phyloP scores from a whole-genome alignment of 805 yeast genomes.

The Candida suzukii region DNA sequence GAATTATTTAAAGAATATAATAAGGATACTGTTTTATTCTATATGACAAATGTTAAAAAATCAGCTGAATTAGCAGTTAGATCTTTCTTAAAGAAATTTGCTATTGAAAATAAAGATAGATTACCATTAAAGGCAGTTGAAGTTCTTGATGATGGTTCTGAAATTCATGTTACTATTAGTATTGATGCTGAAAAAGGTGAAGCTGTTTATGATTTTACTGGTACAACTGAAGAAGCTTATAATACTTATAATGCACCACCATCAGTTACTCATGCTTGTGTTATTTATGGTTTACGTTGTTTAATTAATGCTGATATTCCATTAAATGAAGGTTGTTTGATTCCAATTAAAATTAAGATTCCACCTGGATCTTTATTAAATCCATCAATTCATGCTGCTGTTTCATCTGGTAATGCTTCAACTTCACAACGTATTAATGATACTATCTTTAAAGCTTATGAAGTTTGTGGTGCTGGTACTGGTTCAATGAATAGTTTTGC shows the following conservation, averaged over 20 bases:
- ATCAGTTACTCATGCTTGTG: constrained; percentile 45
- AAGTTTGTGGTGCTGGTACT: constrained; percentile 81
- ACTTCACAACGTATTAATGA: constrained; percentile 86
- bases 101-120: constrained; percentile 29
- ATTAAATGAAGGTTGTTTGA: constrained; percentile 43
- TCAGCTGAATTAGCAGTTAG: constrained; percentile 38
- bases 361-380: constrained; percentile 27
- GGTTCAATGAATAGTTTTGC: constrained; percentile 87
- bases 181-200: constrained; percentile 31
- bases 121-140: constrained; percentile 34
- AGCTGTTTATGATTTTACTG: constrained; percentile 42
- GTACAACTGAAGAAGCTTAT: constrained; percentile 41
- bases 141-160: constrained; percentile 46
- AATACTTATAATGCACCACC: constrained; percentile 47
- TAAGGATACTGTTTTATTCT: constrained; percentile 30
- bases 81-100: constrained; percentile 22
- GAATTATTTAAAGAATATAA: constrained; percentile 33
- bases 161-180: constrained; percentile 33
- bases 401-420: constrained; percentile 44
- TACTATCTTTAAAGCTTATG: constrained; percentile 71
- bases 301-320: constrained; percentile 47
- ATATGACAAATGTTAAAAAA: constrained; percentile 34
- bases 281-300: constrained; percentile 41
- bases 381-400: constrained; percentile 39
- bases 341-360: constrained; percentile 20